Conservation (phyloP, 2,329 filamentous ascomycete species). For the Cladorrhinum sp. region DNA sequence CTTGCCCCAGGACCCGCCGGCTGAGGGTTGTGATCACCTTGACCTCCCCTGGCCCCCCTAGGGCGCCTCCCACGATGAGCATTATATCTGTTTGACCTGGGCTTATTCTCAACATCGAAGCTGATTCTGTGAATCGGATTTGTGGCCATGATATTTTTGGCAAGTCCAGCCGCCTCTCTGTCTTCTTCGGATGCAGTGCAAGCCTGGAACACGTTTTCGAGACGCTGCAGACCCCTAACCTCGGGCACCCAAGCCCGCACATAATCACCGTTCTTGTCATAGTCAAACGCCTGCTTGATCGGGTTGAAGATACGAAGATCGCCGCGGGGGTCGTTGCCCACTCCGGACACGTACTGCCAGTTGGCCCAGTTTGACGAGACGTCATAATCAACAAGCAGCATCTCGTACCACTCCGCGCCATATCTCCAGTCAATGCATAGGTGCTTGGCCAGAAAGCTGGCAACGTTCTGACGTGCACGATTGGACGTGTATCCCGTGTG, state of each 20-base stretch:
- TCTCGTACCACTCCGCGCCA: conserved; percentile 81
- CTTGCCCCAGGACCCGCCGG: background rate
- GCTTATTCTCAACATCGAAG: conserved; percentile 56
- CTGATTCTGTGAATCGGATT: conserved; percentile 63
- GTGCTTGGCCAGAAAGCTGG: conserved; percentile 70
- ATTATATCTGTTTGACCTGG: conserved; percentile 21
- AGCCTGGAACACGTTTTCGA: conserved; percentile 64
- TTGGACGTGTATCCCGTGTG: conserved; percentile 78
- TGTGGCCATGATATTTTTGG: conserved; percentile 62
- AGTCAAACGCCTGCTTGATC: conserved; percentile 75
- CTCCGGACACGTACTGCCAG: conserved; percentile 78
- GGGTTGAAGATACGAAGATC: conserved; percentile 76
- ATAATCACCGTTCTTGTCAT: conserved; percentile 67
- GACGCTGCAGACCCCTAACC: conserved; percentile 50
- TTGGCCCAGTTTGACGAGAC: conserved; percentile 75
- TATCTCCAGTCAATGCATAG: conserved; percentile 75
- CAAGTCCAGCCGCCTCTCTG: conserved; percentile 54
- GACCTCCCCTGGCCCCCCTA: background rate
- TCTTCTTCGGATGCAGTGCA: conserved; percentile 62
- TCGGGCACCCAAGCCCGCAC: conserved; percentile 73
- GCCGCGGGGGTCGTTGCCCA: conserved; percentile 74
- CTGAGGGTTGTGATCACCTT: too few species aligned
- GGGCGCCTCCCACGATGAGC: background rate
- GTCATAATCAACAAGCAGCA: conserved; percentile 72
- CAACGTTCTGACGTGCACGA: conserved; percentile 72